Conservation (phyloP, 2,329 filamentous ascomycete genomes). For the Hypoxylon sp. region DNA sequence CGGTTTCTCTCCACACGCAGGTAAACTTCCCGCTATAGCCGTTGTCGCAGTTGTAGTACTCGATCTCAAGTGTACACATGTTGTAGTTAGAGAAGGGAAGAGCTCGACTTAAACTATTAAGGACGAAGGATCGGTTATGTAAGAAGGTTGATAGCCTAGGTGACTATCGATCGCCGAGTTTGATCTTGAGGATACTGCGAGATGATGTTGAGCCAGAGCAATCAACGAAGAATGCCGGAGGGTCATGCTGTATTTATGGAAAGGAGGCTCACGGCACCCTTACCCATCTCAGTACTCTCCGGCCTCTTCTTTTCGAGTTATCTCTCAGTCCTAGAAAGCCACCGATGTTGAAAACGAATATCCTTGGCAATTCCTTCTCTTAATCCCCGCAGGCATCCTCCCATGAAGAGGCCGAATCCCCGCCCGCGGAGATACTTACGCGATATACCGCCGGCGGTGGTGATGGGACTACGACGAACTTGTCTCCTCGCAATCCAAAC, state of each 20-base stretch:
- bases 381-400: not conserved
- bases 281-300: not conserved
- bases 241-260: not conserved
- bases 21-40: not conserved
- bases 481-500: not conserved
- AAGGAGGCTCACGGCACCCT: not conserved
- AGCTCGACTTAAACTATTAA: not conserved
- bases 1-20: not conserved
- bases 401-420: not conserved
- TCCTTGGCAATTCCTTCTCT: not conserved
- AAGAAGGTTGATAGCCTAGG: not conserved
- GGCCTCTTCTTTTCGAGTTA: not conserved
- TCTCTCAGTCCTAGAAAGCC: not conserved
- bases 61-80: constrained; percentile 10
- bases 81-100: not conserved
- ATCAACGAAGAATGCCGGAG: not conserved
- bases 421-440: not conserved
- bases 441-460: not conserved
- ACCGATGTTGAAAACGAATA: not conserved
- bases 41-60: constrained; percentile 10
- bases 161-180: not conserved
- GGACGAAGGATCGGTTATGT: not conserved
- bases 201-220: not conserved
- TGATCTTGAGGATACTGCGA: not conserved
- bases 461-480: not conserved